Evolutionary conservation across 2,329 filamentous ascomycete genomes (phyloP), one percentile per base, ranked within the genome.

Genomic region (Aureobasidium subglaciale): DNA sequence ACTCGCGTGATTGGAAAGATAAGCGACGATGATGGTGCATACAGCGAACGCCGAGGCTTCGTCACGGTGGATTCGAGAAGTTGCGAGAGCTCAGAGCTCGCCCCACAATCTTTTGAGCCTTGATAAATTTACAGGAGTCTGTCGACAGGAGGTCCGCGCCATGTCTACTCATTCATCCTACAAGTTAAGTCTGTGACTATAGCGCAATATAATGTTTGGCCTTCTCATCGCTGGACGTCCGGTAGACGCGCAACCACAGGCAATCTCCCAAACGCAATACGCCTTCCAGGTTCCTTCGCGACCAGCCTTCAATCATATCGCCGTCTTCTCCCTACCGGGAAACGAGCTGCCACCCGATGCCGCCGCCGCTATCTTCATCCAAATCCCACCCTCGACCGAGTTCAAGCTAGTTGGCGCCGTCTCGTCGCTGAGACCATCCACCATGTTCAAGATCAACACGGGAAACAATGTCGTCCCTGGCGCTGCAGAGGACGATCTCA

Each of bases 381-480:
- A 91, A 61, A 74, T 86, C n/a, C 81, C 83, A 3, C 72, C 73
- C 8, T 63, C 72, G 54, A 70, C 62, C 68, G 81, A 85, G 43
- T 95, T 95, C 74, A 84, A 80, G 58, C 89, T 99, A 64, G 83
- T 97, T 4, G 93, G 95, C 60, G 93, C 86, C 46, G 85, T 99
- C 56, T 91, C 88, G 1, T 85, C 88, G 32, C 90, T 91, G 56
- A 96, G 96, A 67, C 90, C 93, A 63, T 92, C 87, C 62, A 90
- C 91, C 32, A 87, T 97, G 56, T 96, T 97, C 78, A 90, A 88
- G 69, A 76, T 95, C 61, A 67, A 64, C 46, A 63, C 65, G 30
- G 71, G 69, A 0, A 63, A 71, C 16, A 71, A 69, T 62, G 34
- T 71, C 67, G 64, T 70, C 58, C 59, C 70, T 59, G 62, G 70